Percentiles rank a stretch among this genome's conserved stretches.
Evolutionary conservation across 768 basidiomycete genomes (phyloP).

Genomic region (Gyrodon lividus): DNA sequence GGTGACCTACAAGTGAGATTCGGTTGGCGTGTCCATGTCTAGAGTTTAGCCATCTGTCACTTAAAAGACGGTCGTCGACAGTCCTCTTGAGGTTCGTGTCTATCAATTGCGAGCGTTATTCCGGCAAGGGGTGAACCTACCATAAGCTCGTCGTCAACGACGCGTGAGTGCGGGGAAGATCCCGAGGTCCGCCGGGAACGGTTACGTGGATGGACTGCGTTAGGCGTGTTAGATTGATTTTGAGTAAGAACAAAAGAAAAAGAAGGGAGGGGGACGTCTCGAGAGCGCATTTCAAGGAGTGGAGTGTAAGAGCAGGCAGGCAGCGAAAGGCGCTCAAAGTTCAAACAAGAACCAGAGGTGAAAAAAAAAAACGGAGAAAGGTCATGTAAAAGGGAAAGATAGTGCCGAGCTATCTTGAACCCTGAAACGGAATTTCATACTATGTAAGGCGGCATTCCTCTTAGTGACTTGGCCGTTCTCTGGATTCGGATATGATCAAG

Average conservation of each 20-base stretch:
- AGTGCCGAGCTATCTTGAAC: conserved; percentile 1
- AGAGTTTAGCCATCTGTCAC: neutral
- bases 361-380: neutral
- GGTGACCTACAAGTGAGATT: neutral
- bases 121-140: neutral
- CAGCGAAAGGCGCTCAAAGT: neutral
- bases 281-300: conserved; percentile 1
- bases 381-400: neutral
- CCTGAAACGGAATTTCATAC: conserved; percentile 4
- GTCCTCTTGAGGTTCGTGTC: neutral
- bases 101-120: neutral
- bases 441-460: neutral
- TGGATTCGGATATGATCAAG: conserved; percentile 3
- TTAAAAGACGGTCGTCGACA: conserved; percentile 5
- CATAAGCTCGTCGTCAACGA: conserved; percentile 5
- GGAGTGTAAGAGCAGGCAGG: neutral
- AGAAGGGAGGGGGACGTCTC: conserved; percentile 4
- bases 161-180: neutral
- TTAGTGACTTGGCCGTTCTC: neutral
- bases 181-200: neutral
- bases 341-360: neutral
- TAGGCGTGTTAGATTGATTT: neutral
- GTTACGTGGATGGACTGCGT: neutral
- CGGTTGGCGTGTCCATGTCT: neutral
- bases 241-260: conserved; percentile 2